Conservation (phyloP, 768 basidiomycete genomes). For the Pleurotus platypus region DNA sequence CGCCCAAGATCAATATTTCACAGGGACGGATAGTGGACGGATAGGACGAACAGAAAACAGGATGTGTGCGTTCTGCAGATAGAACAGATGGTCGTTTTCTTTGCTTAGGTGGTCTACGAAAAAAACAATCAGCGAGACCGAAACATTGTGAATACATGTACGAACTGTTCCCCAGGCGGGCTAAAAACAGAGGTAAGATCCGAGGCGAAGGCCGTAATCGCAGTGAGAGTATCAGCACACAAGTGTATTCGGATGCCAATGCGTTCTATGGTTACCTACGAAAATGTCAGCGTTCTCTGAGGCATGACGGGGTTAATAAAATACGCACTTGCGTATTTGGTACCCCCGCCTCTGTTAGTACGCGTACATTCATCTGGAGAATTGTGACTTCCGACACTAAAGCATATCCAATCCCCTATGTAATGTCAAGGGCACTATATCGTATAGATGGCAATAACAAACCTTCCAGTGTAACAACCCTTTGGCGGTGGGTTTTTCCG, state of each 20-base stretch:
- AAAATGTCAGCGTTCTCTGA: background rate
- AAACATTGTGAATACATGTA: background rate
- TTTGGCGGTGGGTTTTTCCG: constrained; percentile 20
- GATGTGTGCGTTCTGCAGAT: constrained; percentile 17
- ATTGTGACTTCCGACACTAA: constrained; percentile 57
- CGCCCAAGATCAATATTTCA: background rate
- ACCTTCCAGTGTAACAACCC: constrained; percentile 70
- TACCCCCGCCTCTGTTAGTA: constrained; percentile 22
- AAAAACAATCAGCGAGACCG: background rate
- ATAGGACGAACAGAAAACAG: constrained; percentile 34
- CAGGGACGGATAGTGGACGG: background rate
- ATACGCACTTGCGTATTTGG: constrained; percentile 32
- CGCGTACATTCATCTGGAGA: constrained; percentile 40
- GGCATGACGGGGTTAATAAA: background rate
- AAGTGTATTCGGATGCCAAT: constrained; percentile 58
- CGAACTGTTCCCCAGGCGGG: constrained; percentile 14
- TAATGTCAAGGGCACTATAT: background rate
- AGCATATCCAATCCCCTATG: constrained; percentile 67
- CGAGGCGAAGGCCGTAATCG: constrained; percentile 51
- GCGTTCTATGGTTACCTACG: constrained; percentile 53
- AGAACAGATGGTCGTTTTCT: constrained; percentile 28
- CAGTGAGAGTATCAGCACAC: constrained; percentile 73
- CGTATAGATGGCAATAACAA: constrained; percentile 15
- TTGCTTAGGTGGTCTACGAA: constrained; percentile 20
- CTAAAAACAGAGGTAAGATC: constrained; percentile 47